Base-by-base conservation (phyloP, 1,139 yeast species). In the Wickerhamomyces sp. region DNA sequence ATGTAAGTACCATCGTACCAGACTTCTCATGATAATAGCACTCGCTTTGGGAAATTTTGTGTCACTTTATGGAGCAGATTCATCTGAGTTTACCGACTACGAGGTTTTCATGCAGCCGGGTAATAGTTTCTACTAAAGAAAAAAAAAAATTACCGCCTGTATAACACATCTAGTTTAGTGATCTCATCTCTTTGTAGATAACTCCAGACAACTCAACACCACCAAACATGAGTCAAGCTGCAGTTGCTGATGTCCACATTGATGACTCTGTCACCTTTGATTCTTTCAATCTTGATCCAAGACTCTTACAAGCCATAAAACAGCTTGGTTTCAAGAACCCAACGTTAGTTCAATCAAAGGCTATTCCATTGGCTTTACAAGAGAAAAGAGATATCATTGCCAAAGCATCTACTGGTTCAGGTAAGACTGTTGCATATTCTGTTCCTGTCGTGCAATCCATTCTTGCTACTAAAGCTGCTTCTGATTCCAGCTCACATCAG, bases 291-390 rank as follows among this genome's bases (percentile, higher is more conserved):
- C 66, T 91, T 37, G 98, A 91, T 58, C 71, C 94, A 22, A 70
- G 98, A 44, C 66, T 91, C 33, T 58, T 75, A 33, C 96, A 91
- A 56, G 96, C 96, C 11, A 71, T 91, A 36, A 84, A 81, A 47
- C 78, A 78, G 49, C 64, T 88, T 39, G 95, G 95, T 5, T 88
- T 79, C 61, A 75, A 71, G 40, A 78, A 80, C 52, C 97, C 97
- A 10, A 93, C 97, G 2, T 70, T 86, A 40, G 83, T 91, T 36
- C 98, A 91, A 63, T 76, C 93, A 7, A 81, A 79, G 58, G 87
- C 95, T n/a, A 86, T 91, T 40, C 96, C 95, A 22, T 64, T 91
- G 37, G 96, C 97, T 2, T 62, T 91, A 36, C 85, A 86, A 47
- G 93, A 85, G 47, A 82, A 80, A 52, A 76, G 88, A 60, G 95